Conservation (phyloP, 2,329 filamentous ascomycete genomes). For the Diaporthe longicolla region DNA sequence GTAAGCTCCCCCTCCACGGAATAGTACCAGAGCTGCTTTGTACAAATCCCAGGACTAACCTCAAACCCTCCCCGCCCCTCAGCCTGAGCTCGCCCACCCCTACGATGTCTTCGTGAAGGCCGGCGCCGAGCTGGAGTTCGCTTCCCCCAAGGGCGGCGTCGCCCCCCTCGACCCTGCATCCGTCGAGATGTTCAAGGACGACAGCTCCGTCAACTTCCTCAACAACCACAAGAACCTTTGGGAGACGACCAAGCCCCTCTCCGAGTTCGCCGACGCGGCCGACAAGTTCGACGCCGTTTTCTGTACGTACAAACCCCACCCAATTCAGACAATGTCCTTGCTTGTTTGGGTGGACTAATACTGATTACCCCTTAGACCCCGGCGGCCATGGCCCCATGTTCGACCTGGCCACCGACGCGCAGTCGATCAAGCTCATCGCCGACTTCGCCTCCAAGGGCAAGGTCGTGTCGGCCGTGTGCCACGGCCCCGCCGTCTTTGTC, state of each 20-base stretch:
- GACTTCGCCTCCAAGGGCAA: constrained; percentile 75
- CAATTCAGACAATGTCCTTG: no score
- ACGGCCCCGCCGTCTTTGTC: constrained; percentile 75
- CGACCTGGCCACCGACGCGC: constrained; percentile 71
- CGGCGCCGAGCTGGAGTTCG: constrained; percentile 68
- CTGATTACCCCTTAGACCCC: constrained; percentile 51
- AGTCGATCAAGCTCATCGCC: constrained; percentile 71
- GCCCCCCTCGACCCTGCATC: constrained; percentile 74
- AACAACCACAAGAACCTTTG: constrained; percentile 70
- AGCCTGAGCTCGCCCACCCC: constrained; percentile 76
- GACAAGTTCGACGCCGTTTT: constrained; percentile 74
- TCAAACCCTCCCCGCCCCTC: constrained; percentile 38
- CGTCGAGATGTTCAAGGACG: constrained; percentile 70
- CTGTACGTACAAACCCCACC: constrained; percentile 46
- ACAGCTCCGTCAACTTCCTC: constrained; percentile 67
- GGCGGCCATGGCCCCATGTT: constrained; percentile 77
- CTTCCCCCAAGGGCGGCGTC: constrained; percentile 73
- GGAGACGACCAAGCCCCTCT: constrained; percentile 73
- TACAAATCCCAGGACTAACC: constrained; percentile 10
- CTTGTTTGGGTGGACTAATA: no score
- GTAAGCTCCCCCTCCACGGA: constrained; percentile 54
- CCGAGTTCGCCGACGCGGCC: constrained; percentile 66
- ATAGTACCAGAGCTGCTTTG: not conserved
- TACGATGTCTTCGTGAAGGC: constrained; percentile 67
- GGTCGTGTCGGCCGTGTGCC: constrained; percentile 77